phyloP scores from a whole-genome alignment of 768 basidiomycete genomes.

The Lentinus tigrinus region DNA sequence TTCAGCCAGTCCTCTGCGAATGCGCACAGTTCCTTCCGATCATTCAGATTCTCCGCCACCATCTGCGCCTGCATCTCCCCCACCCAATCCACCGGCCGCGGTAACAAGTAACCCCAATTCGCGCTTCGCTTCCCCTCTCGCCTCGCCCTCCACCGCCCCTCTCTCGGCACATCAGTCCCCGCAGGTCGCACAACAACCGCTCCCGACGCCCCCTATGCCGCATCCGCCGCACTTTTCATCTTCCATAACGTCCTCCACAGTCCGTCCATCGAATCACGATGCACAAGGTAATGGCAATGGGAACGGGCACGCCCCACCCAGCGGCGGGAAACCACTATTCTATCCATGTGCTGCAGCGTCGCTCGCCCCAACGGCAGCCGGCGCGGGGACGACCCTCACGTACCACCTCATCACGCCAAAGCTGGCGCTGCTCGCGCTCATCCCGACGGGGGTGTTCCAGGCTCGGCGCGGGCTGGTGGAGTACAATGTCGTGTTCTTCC shows the following conservation, averaged over 20 bases:
- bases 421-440: slow-evolving; percentile 66
- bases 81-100: neutral
- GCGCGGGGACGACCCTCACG: slow-evolving; percentile 72
- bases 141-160: slow-evolving; percentile 3
- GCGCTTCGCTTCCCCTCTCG: neutral
- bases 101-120: neutral
- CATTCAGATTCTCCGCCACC: neutral
- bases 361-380: slow-evolving; percentile 51
- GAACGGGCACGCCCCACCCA: neutral
- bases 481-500: slow-evolving; percentile 84
- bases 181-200: neutral
- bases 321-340: slow-evolving; percentile 41
- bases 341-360: slow-evolving; percentile 71
- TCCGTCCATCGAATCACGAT: neutral
- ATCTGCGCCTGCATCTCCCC: slow-evolving; percentile 1
- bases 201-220: slow-evolving; percentile 2
- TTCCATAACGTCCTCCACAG: slow-evolving; percentile 8
- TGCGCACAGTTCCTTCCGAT: slow-evolving; percentile 14
- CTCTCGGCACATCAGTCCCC: neutral
- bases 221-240: slow-evolving; percentile 21
- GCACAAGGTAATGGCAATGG: neutral
- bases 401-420: slow-evolving; percentile 79
- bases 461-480: slow-evolving; percentile 74
- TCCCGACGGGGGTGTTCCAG: slow-evolving; percentile 74
- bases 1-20: slow-evolving; percentile 21